Conservation (phyloP, 805 yeast species). For the Torulaspora gathmanii region DNA sequence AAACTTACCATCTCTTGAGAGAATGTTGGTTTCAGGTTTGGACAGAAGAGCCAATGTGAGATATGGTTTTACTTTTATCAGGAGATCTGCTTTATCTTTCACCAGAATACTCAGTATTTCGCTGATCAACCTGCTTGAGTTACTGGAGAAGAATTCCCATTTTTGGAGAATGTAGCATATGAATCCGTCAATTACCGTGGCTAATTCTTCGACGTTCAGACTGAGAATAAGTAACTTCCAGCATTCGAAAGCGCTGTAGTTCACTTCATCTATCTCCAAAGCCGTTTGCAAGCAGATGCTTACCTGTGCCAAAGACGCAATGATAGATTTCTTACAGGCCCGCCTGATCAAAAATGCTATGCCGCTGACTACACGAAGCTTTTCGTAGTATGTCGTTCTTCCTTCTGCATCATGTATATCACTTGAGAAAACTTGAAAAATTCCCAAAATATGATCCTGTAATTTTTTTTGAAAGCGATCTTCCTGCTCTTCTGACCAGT, state of each 20-base stretch:
- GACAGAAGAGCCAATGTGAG: slow-evolving; percentile 69
- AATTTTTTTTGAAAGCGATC: slow-evolving; percentile 40
- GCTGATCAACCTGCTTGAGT: slow-evolving; percentile 48
- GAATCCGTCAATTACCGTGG: slow-evolving; percentile 66
- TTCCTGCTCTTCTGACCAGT: slow-evolving; percentile 31
- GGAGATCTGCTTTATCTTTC: slow-evolving; percentile 18
- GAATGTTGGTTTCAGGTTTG: slow-evolving; percentile 48
- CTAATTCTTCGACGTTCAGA: slow-evolving; percentile 53
- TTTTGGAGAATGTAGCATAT: slow-evolving; percentile 68
- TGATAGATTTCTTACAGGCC: slow-evolving; percentile 49
- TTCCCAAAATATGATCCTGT: slow-evolving; percentile 61
- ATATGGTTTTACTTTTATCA: slow-evolving; percentile 27
- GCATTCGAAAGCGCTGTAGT: slow-evolving; percentile 57
- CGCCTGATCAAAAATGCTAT: slow-evolving; percentile 57
- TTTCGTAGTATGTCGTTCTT: slow-evolving; percentile 65
- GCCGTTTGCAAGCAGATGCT: slow-evolving; percentile 82
- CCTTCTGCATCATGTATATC: slow-evolving; percentile 71
- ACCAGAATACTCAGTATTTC: slow-evolving; percentile 42
- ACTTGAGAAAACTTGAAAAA: slow-evolving; percentile 75
- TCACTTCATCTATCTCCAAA: slow-evolving; percentile 57
- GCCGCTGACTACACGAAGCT: slow-evolving; percentile 66
- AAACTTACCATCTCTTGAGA: slow-evolving; percentile 49
- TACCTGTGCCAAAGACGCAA: slow-evolving; percentile 75
- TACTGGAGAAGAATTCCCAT: slow-evolving; percentile 49
- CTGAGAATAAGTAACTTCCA: slow-evolving; percentile 58